phyloP scores from a whole-genome alignment of 805 yeast genomes.

The Hanseniaspora hatyaiensis region DNA sequence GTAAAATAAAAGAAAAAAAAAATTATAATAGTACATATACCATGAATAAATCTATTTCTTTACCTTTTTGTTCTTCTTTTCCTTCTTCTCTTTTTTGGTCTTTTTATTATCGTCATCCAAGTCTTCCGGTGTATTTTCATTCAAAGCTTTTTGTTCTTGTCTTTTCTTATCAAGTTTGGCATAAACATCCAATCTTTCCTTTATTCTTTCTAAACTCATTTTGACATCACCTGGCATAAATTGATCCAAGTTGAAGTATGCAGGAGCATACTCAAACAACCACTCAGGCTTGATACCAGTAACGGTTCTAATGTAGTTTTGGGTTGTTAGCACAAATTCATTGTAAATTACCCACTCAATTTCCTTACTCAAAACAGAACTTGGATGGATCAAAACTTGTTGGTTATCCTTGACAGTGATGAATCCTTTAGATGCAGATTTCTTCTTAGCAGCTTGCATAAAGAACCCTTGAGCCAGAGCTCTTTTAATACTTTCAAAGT shows the following conservation, averaged over 20 bases:
- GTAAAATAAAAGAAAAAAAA: no score
- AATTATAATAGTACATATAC: no score
- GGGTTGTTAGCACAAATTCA: constrained; percentile 86
- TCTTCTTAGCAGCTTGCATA: constrained; percentile 95
- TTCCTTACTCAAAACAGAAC: constrained; percentile 77
- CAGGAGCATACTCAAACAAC: constrained; percentile 68
- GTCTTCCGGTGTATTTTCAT: constrained; percentile 8
- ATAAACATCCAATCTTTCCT: constrained; percentile 39
- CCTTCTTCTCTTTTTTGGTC: constrained; percentile 6
- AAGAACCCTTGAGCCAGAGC: constrained; percentile 89
- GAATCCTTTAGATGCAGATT: constrained; percentile 69
- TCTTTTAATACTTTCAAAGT: constrained; percentile 68
- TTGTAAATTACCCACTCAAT: constrained; percentile 91
- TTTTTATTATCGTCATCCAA: neutral
- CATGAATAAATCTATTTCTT: no score
- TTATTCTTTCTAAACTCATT: constrained; percentile 51
- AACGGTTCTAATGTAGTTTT: constrained; percentile 89
- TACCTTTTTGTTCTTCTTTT: constrained; percentile 11
- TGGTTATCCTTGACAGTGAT: constrained; percentile 91
- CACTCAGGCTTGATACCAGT: constrained; percentile 85
- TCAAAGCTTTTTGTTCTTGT: constrained; percentile 19
- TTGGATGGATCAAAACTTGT: constrained; percentile 88
- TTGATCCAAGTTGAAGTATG: constrained; percentile 51
- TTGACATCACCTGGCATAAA: constrained; percentile 63
- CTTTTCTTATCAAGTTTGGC: constrained; percentile 27